phyloP scores from a whole-genome alignment of 768 basidiomycete genomes.

The Boletus tomentosulus region DNA sequence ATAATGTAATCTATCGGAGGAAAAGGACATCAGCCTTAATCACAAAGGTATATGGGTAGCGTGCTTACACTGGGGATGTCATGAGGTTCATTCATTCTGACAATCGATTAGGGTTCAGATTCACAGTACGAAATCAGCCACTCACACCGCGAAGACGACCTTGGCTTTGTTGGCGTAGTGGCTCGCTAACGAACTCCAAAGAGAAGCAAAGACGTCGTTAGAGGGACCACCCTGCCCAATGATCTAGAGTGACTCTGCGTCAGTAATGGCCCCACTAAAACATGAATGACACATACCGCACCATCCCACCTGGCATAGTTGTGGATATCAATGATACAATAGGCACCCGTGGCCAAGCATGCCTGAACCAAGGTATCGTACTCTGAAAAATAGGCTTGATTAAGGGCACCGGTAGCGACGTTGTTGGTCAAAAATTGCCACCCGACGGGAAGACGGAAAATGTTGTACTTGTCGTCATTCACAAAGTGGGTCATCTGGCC shows the following conservation, averaged over 20 bases:
- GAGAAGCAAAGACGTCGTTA: conserved; percentile 47
- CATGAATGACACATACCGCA: conserved; percentile 25
- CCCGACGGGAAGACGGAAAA: conserved; percentile 56
- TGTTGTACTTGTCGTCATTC: conserved; percentile 48
- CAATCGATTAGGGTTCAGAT: not conserved
- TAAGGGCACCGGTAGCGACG: conserved; percentile 37
- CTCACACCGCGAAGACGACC: conserved; percentile 49
- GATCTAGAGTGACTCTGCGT: conserved; percentile 30
- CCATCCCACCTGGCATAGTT: conserved; percentile 59
- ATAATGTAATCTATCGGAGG: conserved; percentile 14
- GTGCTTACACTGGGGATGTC: not conserved
- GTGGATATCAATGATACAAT: conserved; percentile 55
- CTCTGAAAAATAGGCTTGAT: conserved; percentile 40
- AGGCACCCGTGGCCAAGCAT: conserved; percentile 46
- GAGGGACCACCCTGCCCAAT: conserved; percentile 62
- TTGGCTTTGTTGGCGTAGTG: conserved; percentile 41
- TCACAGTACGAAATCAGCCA: not conserved
- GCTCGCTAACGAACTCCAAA: conserved; percentile 51
- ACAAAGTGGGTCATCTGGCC: conserved; percentile 66
- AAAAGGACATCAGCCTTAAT: not conserved
- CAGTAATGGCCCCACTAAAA: not conserved
- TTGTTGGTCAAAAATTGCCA: conserved; percentile 52
- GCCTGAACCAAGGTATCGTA: conserved; percentile 45
- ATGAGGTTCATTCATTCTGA: not conserved
- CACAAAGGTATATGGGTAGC: not conserved